Evolutionary conservation across 2,329 filamentous ascomycete genomes (phyloP).

Genomic region (Calonectria naviculata): DNA sequence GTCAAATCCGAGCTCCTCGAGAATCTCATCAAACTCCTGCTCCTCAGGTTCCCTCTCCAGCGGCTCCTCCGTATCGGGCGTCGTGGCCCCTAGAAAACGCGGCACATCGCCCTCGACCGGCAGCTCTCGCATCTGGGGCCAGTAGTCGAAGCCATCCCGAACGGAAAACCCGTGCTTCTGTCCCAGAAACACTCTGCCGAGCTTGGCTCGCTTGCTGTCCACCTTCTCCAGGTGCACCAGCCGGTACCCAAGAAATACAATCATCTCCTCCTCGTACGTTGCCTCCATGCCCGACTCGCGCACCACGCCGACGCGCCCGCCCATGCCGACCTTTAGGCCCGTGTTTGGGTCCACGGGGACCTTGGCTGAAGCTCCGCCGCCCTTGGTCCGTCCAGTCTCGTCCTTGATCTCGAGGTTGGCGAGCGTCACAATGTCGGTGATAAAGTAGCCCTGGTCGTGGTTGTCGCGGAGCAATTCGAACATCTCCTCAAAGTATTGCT

Average conservation of each 20-base stretch:
- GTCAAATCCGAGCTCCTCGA: slow-evolving; percentile 14
- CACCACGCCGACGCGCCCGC: neutral
- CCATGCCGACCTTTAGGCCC: slow-evolving; percentile 1
- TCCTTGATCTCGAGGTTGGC: slow-evolving; percentile 15
- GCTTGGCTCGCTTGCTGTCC: slow-evolving; percentile 18
- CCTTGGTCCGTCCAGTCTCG: neutral
- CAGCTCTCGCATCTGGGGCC: slow-evolving; percentile 14
- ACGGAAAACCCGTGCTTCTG: slow-evolving; percentile 23
- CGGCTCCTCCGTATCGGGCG: neutral
- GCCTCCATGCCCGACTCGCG: slow-evolving; percentile 11
- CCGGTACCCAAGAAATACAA: slow-evolving; percentile 22
- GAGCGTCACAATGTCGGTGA: slow-evolving; percentile 21
- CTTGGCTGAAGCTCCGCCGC: slow-evolving; percentile 9
- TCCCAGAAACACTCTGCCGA: slow-evolving; percentile 15
- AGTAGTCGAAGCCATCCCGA: slow-evolving; percentile 17
- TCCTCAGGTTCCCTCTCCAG: slow-evolving; percentile 5
- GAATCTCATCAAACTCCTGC: slow-evolving; percentile 15
- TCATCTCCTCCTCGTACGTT: slow-evolving; percentile 20
- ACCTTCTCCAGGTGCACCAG: slow-evolving; percentile 21
- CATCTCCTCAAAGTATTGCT: slow-evolving; percentile 23
- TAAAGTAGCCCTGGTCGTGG: slow-evolving; percentile 20
- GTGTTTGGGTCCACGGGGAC: slow-evolving; percentile 12
- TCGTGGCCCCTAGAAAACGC: neutral
- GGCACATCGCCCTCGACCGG: slow-evolving; percentile 20
- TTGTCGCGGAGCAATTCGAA: slow-evolving; percentile 17